Conservation (phyloP, 257 asterid genomes). For the Coffea canephora region DNA sequence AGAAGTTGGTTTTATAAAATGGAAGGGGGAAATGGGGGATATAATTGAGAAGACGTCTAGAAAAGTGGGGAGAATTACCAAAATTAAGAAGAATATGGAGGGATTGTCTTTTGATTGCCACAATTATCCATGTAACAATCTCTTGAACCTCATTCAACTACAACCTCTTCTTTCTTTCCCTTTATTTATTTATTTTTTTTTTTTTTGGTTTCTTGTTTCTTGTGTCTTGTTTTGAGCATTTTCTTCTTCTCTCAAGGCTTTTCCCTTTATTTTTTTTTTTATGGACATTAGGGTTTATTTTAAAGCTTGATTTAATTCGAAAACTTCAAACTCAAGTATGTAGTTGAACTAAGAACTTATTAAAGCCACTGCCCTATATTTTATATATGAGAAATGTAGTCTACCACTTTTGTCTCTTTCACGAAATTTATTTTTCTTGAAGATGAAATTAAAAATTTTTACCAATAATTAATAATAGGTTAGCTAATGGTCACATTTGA, state of each 20-base stretch:
- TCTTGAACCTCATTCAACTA: too few relatives aligned
- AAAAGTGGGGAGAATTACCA: too few relatives aligned
- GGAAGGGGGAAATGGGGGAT: not conserved
- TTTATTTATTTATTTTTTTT: too few relatives aligned
- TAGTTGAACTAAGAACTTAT: too few relatives aligned
- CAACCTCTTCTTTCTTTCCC: not conserved
- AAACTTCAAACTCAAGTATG: not conserved
- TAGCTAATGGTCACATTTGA: not conserved
- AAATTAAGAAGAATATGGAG: not conserved
- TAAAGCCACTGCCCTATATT: too few relatives aligned
- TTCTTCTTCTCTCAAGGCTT: not conserved
- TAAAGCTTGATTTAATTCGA: not conserved
- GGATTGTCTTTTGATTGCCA: not conserved
- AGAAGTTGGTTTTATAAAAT: not conserved
- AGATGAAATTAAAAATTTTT: not conserved
- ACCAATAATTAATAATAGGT: not conserved
- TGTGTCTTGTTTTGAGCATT: not conserved
- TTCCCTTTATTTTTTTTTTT: too few relatives aligned
- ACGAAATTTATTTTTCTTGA: not conserved
- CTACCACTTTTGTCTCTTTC: not conserved
- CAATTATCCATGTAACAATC: not conserved
- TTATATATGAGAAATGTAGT: not conserved
- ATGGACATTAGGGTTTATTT: too few relatives aligned
- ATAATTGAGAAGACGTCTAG: too few relatives aligned
- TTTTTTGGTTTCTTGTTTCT: too few relatives aligned